A percentile compares a stretch with the other conserved stretches of the same genome.
Evolutionary conservation across 768 basidiomycete species (phyloP).

Genomic region (Hydnomerulius pinastri): DNA sequence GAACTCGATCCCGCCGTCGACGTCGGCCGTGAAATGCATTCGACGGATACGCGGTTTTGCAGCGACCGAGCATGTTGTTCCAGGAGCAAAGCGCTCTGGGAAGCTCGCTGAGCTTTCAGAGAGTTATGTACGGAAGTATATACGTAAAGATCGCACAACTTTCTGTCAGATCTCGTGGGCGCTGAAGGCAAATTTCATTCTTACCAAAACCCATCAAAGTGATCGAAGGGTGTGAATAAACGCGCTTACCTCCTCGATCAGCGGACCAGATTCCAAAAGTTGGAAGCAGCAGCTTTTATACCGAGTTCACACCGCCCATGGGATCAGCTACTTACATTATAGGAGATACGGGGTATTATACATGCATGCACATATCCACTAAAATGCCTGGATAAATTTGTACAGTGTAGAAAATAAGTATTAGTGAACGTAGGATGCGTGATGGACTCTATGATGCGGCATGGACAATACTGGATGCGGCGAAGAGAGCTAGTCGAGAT

Average conservation of each 20-base stretch:
- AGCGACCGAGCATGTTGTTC: conserved; percentile 6
- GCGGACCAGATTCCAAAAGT: background rate
- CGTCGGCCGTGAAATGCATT: conserved; percentile 1
- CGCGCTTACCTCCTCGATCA: conserved; percentile 17
- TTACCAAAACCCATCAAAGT: conserved; percentile 35
- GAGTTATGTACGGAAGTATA: conserved; percentile 7
- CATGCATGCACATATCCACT: conserved; percentile 42
- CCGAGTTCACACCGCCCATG: too few species aligned
- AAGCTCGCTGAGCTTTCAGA: conserved; percentile 12
- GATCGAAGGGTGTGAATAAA: conserved; percentile 23
- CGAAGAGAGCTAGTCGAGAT: conserved; percentile 16
- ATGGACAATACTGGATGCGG: conserved; percentile 13
- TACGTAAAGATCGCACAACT: conserved; percentile 24
- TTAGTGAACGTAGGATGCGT: conserved; percentile 30
- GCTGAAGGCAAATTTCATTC: conserved; percentile 27
- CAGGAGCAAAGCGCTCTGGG: conserved; percentile 11
- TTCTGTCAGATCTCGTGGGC: conserved; percentile 26
- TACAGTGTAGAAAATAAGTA: conserved; percentile 36
- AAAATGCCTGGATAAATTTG: conserved; percentile 36
- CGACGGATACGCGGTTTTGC: background rate
- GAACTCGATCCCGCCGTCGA: conserved; percentile 7
- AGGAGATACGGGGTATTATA: conserved; percentile 32
- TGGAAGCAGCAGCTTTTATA: background rate
- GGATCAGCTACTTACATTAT: conserved; percentile 35
- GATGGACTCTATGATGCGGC: conserved; percentile 28